Evolutionary conservation across 1,284 basidiomycete genomes (phyloP).

Genomic region (Trichosporon sp.): DNA sequence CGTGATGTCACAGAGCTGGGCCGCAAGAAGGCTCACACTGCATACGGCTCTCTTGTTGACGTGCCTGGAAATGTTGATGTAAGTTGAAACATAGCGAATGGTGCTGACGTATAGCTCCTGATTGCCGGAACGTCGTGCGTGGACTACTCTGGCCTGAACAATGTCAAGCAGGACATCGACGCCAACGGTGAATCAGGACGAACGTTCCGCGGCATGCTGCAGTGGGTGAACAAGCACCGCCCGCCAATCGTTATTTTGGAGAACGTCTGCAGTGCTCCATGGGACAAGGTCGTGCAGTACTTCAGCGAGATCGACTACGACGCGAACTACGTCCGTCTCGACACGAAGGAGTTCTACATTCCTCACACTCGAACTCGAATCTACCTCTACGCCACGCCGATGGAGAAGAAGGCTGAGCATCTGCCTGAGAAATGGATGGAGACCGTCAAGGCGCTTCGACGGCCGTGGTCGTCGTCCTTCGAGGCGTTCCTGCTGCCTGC

Average conservation of each 20-base stretch:
- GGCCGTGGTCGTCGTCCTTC: constrained; percentile 80
- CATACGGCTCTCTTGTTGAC: constrained; percentile 76
- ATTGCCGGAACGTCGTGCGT: constrained; percentile 94
- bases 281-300: constrained; percentile 67
- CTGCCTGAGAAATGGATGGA: constrained; percentile 68
- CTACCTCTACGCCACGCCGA: constrained; percentile 64
- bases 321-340: constrained; percentile 61
- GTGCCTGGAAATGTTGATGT: constrained; percentile 85
- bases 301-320: constrained; percentile 74
- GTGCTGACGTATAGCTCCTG: constrained; percentile 51
- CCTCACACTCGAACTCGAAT: constrained; percentile 88
- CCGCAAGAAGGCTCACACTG: constrained; percentile 71
- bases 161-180: constrained; percentile 81
- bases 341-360: constrained; percentile 91
- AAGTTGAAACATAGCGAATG: constrained; percentile 5
- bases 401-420: constrained; percentile 37
- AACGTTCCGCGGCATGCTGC: constrained; percentile 86
- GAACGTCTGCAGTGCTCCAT: constrained; percentile 89
- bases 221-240: constrained; percentile 79
- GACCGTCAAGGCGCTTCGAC: constrained; percentile 61
- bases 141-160: constrained; percentile 92
- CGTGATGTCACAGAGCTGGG: constrained; percentile 91
- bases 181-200: constrained; percentile 83
- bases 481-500: constrained; percentile 86
- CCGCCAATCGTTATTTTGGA: constrained; percentile 88